Base-by-base conservation (phyloP, 805 yeast genomes). In the Candida incommunis region DNA sequence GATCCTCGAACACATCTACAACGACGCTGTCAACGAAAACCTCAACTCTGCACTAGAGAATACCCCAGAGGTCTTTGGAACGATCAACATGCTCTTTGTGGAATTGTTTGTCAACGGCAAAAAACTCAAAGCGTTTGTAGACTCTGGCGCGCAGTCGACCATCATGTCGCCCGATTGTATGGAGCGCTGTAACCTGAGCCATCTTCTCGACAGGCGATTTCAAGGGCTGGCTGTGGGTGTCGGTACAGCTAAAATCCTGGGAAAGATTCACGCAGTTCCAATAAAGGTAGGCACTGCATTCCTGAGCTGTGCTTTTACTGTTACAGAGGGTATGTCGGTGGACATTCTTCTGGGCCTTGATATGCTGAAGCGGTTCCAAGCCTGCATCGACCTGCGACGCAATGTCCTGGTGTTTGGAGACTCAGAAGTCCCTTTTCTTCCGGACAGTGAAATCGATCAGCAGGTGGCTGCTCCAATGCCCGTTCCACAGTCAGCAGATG, bases 61-160 rank as follows among this genome's bases (percentile, higher is more conserved):
- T 44, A 76, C 90, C 3, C 98, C 99, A 0, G 99, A 92, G 60
- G 72, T 83, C 29, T 92, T 92, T 64, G 80, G 87, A 0, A 63
- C 72, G 0, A 94, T 90, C 2, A 74, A 75, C 25, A 87, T 92
- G 95, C 70, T 92, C 34, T 90, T 80, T 62, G 77, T 92, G 15
- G 70, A 78, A 46, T 70, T 86, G 35, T 80, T 76, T 51, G 80
- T 90, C 29, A 88, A 92, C 55, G 90, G 92, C 1, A 69, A 71
- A 41, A 78, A 80, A 21, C 81, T 87, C 2, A 84, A 84, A 59
- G 97, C 97, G 0, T 86, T 92, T 66, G 94, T 92, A 3, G 99
- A 92, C 60, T 78, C 96, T 0, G 98, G 99, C 2, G 97, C 99
- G 0, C 96, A 87, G 61, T 68, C 76, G 23, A 87, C 98, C 0